These are phyloP conservation scores for Kwoniella dendrophila DNA, from an alignment of 768 basidiomycete species.

Conservation along the genomic window DNA sequence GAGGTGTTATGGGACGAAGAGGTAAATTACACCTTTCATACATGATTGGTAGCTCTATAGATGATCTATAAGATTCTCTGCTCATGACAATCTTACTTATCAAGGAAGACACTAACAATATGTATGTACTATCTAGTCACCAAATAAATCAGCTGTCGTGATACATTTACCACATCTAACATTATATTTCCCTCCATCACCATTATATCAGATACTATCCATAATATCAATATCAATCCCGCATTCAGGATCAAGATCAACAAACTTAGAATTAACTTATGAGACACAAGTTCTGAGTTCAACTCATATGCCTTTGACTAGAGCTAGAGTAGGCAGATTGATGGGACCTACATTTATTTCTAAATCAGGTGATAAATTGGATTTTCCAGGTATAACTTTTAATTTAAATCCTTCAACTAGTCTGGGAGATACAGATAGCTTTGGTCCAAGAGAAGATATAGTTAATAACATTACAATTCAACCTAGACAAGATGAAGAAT, in stretches of 20 bases:
- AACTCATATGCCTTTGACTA: conserved; percentile 17
- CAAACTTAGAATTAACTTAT: conserved; percentile 26
- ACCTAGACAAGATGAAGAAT: conserved; percentile 24
- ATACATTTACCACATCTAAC: conserved; percentile 39
- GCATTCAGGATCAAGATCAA: background rate
- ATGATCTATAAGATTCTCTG: background rate
- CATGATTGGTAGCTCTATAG: background rate
- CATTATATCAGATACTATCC: conserved; percentile 34
- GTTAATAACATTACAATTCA: conserved; percentile 26
- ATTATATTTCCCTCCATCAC: conserved; percentile 47
- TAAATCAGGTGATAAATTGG: conserved; percentile 29
- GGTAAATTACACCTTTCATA: conserved; percentile 24
- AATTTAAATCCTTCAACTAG: conserved; percentile 10
- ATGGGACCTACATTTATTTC: conserved; percentile 49
- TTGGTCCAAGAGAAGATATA: conserved; percentile 31
- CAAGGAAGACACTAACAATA: background rate
- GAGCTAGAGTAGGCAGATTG: conserved; percentile 36
- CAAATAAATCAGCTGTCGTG: conserved; percentile 36
- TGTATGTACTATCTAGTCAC: conserved; percentile 19
- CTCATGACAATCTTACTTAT: conserved; percentile 3
- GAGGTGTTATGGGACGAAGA: conserved; percentile 50
- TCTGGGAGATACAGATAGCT: conserved; percentile 4
- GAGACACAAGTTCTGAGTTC: conserved; percentile 33
- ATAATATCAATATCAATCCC: conserved; percentile 18
- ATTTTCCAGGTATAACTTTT: conserved; percentile 54